Percentiles rank a stretch among this genome's conserved stretches.
Evolutionary conservation across 2,329 filamentous ascomycete genomes (phyloP).

Genomic region (Dactylellina sp.): DNA sequence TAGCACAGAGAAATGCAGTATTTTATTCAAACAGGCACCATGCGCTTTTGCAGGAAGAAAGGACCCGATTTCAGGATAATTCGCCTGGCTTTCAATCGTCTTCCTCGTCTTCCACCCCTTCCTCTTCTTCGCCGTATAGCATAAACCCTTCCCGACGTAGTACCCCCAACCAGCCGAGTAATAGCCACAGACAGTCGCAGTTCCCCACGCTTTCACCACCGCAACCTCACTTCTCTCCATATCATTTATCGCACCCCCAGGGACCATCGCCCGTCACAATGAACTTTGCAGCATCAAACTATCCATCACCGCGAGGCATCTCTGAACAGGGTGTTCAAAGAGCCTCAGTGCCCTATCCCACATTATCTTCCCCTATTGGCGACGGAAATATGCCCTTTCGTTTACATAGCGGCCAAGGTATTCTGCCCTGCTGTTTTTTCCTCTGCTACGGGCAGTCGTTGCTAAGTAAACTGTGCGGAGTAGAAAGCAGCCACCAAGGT

Average conservation of each 20-base stretch:
- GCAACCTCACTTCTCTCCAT: slow-evolving; percentile 2
- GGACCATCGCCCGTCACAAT: slow-evolving; percentile 21
- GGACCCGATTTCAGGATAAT: slow-evolving; percentile 40
- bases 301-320: slow-evolving; percentile 25
- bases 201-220: neutral
- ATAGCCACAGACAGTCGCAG: slow-evolving; percentile 15
- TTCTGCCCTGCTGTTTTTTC: neutral
- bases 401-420: neutral
- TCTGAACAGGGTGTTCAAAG: neutral
- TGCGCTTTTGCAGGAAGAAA: slow-evolving; percentile 44
- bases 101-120: slow-evolving; percentile 45
- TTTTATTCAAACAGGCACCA: slow-evolving; percentile 45
- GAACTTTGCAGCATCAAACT: slow-evolving; percentile 22
- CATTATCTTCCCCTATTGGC: neutral
- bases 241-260: slow-evolving; percentile 23
- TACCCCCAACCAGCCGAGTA: slow-evolving; percentile 47
- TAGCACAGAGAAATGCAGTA: slow-evolving; percentile 32
- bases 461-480: slow-evolving; percentile 12
- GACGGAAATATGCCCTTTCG: neutral
- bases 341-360: slow-evolving; percentile 1
- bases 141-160: slow-evolving; percentile 30
- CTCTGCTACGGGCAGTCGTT: neutral
- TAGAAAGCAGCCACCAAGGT: slow-evolving; percentile 21
- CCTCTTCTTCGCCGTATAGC: slow-evolving; percentile 41
- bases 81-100: slow-evolving; percentile 43